Evolutionary conservation across 345 rosid genomes (phyloP), one percentile per base, ranked within the genome.

Genomic region (Bruguiera gymnorhiza): DNA sequence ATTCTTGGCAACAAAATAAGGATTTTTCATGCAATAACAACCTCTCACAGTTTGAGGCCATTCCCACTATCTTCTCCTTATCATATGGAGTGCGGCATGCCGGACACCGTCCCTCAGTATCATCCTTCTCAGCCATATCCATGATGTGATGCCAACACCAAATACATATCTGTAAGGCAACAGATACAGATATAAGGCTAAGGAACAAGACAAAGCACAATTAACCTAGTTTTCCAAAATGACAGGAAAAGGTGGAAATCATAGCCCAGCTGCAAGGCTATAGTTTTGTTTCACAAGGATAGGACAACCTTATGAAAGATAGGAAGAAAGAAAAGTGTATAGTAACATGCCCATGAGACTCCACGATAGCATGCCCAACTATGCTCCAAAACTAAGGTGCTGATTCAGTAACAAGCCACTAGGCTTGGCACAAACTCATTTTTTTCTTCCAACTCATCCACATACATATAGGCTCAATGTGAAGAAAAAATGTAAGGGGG

Each of bases 111-210:
- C 98, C 98, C 70, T 88, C 97, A 8, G 86, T 65, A 2, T 82
- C 87, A 81, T 88, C 92, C 85, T 91, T 93, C 83, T 91, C 98
- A 53, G 98, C 97, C 97, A 93, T 91, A 64, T 93, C 92, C 91
- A 88, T 86, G 31, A 93, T 80, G 61, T 91, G 97, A 81, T 91
- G 91, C 98, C 98, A 93, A 66, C 98, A 93, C 97, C 98, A 93
- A 64, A 93, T 94, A 80, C 98, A 93, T 63, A 93, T 83, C 98
- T 93, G 77, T 56, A 73, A 66, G 19, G 15, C 60, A 52, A 53
- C 60, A 43, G 19, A 60, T 20, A 60, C 52, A 15, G 34, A 46
- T 32, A n/a, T 1, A 3, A 8, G 52, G 27, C 54, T 21, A 51
- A 30, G 15, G 57, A 56, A 11, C 16, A 2, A 7, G 3, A 21